These are phyloP conservation scores for Pythium folliculosum DNA, from an alignment of 352 stramenopile species.

Conservation along the genomic window DNA sequence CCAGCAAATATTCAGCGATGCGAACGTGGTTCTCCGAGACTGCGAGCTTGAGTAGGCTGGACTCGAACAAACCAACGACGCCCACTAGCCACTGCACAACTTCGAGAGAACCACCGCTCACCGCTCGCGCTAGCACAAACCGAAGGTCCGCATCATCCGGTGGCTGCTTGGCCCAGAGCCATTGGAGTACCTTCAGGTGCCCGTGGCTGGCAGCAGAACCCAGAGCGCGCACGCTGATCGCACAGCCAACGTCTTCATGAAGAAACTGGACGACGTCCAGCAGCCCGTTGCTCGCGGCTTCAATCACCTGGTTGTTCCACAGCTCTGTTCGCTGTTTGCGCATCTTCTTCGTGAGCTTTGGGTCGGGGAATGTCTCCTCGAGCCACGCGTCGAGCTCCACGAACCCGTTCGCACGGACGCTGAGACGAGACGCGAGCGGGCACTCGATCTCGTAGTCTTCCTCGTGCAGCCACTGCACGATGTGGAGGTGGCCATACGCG, in stretches of 20 bases:
- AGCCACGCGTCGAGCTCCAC: slow-evolving; percentile 1
- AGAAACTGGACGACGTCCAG: slow-evolving; percentile 8
- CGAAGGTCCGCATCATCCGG: background rate
- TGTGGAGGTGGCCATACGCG: slow-evolving; percentile 13
- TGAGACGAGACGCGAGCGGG: background rate
- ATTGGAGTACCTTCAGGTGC: slow-evolving; percentile 9
- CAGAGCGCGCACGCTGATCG: slow-evolving; percentile 4
- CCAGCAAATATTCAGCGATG: slow-evolving; percentile 7
- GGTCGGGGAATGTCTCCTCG: slow-evolving; percentile 6
- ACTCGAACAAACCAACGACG: background rate
- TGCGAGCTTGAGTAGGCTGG: slow-evolving; percentile 4
- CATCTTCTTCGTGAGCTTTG: background rate
- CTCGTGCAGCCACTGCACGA: slow-evolving; percentile 19
- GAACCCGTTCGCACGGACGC: background rate
- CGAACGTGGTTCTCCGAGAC: slow-evolving; percentile 1
- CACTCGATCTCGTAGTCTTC: slow-evolving; percentile 7
- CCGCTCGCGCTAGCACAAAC: slow-evolving; percentile 6
- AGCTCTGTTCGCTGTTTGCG: background rate
- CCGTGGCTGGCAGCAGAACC: slow-evolving; percentile 2
- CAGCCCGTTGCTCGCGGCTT: slow-evolving; percentile 4
- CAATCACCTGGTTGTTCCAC: slow-evolving; percentile 3
- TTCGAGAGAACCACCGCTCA: background rate
- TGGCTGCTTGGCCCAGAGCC: slow-evolving; percentile 1
- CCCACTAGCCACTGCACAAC: slow-evolving; percentile 10
- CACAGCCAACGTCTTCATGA: slow-evolving; percentile 7